Evolutionary conservation across 345 rosid genomes (phyloP).

Genomic region (Rhodomyrtus tomentosa): DNA sequence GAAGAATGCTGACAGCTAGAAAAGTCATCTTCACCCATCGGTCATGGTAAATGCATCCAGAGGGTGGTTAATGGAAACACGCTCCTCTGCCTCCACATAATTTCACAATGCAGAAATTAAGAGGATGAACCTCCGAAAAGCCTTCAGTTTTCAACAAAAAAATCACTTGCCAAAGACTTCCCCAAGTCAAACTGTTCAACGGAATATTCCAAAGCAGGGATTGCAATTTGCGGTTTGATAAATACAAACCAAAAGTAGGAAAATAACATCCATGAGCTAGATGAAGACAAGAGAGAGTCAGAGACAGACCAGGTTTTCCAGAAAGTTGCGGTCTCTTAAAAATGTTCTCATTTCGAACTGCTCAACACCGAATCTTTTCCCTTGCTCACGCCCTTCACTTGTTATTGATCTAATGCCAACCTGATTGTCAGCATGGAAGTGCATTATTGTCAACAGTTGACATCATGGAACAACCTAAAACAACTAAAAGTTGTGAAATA

Average conservation of each 20-base stretch:
- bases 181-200: neutral
- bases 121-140: neutral
- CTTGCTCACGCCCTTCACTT: slow-evolving; percentile 84
- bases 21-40: neutral
- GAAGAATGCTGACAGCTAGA: neutral
- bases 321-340: slow-evolving; percentile 50
- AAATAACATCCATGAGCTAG: neutral
- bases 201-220: neutral
- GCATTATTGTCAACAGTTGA: neutral
- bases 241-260: neutral
- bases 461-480: neutral
- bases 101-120: neutral
- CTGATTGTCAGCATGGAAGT: slow-evolving; percentile 18
- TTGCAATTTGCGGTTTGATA: neutral
- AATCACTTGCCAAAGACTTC: neutral
- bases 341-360: slow-evolving; percentile 94
- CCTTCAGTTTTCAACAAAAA: neutral
- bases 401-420: slow-evolving; percentile 93
- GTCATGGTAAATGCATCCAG: neutral
- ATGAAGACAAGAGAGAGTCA: neutral
- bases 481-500: neutral
- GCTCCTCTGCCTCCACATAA: neutral
- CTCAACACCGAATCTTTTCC: slow-evolving; percentile 88
- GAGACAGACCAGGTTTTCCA: slow-evolving; percentile 81
- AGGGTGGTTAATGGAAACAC: neutral